phyloP scores from a whole-genome alignment of 495 filamentous ascomycete species.

The Aspergillus biplanus region DNA sequence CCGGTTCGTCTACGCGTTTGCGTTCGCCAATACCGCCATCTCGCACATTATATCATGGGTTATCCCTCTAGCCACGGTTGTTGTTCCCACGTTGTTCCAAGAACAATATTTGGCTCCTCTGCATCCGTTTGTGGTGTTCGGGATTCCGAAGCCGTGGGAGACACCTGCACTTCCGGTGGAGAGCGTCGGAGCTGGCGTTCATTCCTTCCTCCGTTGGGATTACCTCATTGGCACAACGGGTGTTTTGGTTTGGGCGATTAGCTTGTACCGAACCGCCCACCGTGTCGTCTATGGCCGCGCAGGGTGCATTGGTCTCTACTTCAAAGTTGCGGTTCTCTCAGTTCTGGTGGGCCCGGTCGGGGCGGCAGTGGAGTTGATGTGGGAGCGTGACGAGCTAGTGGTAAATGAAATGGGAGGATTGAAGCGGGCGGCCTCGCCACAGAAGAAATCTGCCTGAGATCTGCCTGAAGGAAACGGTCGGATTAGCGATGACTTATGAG shows the following conservation, averaged over 20 bases:
- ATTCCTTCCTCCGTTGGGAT: constrained; percentile 62
- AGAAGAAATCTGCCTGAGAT: constrained; percentile 30
- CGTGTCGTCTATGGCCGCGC: constrained; percentile 37
- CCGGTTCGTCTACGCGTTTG: constrained; percentile 58
- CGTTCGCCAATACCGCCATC: constrained; percentile 49
- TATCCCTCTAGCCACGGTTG: constrained; percentile 44
- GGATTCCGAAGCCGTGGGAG: constrained; percentile 47
- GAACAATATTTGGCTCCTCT: constrained; percentile 34
- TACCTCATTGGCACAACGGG: constrained; percentile 55
- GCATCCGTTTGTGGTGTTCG: constrained; percentile 44
- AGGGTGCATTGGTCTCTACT: constrained; percentile 31
- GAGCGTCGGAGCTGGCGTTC: constrained; percentile 52
- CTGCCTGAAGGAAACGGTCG: too few relatives aligned
- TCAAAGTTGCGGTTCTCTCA: constrained; percentile 45
- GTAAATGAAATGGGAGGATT: constrained; percentile 34
- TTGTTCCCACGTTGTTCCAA: constrained; percentile 43
- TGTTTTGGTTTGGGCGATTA: constrained; percentile 58
- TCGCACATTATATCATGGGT: constrained; percentile 52
- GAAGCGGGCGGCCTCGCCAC: constrained; percentile 24
- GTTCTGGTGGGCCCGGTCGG: constrained; percentile 54
- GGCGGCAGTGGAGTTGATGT: constrained; percentile 55
- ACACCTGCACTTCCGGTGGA: constrained; percentile 36
- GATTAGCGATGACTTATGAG: too few relatives aligned
- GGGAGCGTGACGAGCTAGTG: constrained; percentile 60
- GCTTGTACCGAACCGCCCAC: constrained; percentile 45